Evolutionary conservation across 768 basidiomycete species (phyloP), one percentile per base, ranked within the genome.

Genomic region (Cystobasidium onofrii): DNA sequence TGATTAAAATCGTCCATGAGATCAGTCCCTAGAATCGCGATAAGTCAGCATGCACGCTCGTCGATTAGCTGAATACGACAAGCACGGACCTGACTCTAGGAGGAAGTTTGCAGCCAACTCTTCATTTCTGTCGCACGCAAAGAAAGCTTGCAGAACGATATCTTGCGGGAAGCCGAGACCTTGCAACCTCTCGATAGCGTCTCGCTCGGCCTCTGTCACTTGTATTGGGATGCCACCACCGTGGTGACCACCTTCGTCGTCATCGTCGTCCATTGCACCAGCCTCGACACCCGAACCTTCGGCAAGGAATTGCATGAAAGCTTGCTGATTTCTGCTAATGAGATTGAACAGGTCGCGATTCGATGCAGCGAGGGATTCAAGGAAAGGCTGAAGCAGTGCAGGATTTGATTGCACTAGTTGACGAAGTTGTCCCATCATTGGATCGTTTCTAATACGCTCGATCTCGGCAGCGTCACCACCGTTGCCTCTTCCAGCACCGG

Each of bases 81-180:
- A 4, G 3, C 4, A 12, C 57, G 12, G 10, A 71, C 33, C 55
- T 60, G 50, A 52, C 39, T 71, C 69, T 34, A 71, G 31, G 10
- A 71, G 55, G 69, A 57, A 71, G 55, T 71, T 71, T 27, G 55
- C 55, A 36, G 96, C 93, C 23, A 94, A 82, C 80, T 97, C 92
- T 82, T 98, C 96, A 79, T 98, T 92, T 85, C 91, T 92, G 81
- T 92, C 96, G 81, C 94, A 97, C 1, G 88, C 90, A 80, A 95
- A 86, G 82, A 90, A 99, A 0, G 96, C 96, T 81, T 97, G 87
- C 41, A 94, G 82, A n/a, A 85, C 95, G 0, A 84, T 83, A 54
- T 92, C 85, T 46, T 91, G 86, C 20, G 90, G 81, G 81, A 99
- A 98, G 0, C 96, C 95, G 57, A 98, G 86, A 0, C 83, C 88